phyloP scores from a whole-genome alignment of 352 stramenopile species.

The Hyaloperonospora arabidopsidis region DNA sequence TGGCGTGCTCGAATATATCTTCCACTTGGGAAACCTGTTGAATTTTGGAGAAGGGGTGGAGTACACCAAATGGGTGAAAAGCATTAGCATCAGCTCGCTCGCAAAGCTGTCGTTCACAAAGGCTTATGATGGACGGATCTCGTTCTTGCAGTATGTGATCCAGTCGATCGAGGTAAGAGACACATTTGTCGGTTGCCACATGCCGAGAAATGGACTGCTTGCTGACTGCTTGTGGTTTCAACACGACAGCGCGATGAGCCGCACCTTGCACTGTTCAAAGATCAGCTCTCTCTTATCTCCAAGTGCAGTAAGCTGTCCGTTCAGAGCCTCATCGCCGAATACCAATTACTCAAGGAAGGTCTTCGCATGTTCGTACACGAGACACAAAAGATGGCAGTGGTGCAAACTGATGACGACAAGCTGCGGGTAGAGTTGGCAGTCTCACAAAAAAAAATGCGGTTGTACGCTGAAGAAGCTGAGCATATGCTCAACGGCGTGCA shows the following conservation, averaged over 20 bases:
- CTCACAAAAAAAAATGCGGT: constrained; percentile 35
- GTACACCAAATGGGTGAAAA: constrained; percentile 40
- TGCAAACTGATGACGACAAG: constrained; percentile 27
- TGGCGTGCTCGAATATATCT: constrained; percentile 59
- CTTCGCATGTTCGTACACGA: constrained; percentile 51
- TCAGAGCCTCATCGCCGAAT: constrained; percentile 44
- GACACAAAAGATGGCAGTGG: constrained; percentile 31
- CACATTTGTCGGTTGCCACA: not conserved
- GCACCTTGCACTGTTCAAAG: constrained; percentile 46
- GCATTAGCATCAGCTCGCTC: constrained; percentile 71
- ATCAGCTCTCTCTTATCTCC: constrained; percentile 51
- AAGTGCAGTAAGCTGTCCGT: constrained; percentile 67
- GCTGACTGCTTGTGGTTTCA: constrained; percentile 1
- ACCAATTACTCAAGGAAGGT: constrained; percentile 48
- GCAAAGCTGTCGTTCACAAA: constrained; percentile 77
- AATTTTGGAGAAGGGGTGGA: constrained; percentile 55
- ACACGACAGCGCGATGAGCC: constrained; percentile 48
- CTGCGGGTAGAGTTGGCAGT: constrained; percentile 16
- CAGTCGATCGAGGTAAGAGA: constrained; percentile 54
- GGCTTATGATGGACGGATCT: constrained; percentile 60
- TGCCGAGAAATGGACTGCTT: not conserved
- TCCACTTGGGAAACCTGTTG: constrained; percentile 58
- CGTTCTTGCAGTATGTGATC: constrained; percentile 75
- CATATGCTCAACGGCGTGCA: constrained; percentile 45
- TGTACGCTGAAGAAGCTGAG: constrained; percentile 56